Evolutionary conservation across 495 filamentous ascomycete genomes (phyloP).

Genomic region (Talaromyces nanjingensis): DNA sequence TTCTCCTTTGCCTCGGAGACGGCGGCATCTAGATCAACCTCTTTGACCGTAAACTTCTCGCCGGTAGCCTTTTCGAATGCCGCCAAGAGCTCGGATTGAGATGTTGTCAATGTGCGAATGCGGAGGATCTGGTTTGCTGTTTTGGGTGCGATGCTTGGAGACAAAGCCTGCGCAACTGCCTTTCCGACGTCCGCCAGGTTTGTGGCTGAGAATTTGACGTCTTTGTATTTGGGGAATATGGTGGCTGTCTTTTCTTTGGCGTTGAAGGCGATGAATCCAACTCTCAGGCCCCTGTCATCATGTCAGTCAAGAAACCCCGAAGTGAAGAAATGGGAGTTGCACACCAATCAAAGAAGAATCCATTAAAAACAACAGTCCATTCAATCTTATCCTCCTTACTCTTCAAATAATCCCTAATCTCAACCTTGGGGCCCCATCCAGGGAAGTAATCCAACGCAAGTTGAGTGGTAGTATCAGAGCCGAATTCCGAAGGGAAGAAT

Average conservation of each 20-base stretch:
- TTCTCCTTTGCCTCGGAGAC: conserved; percentile 21
- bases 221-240: conserved; percentile 5
- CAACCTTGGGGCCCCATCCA: conserved; percentile 31
- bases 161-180: conserved; percentile 4
- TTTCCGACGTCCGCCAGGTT: not conserved
- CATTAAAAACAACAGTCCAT: conserved; percentile 40
- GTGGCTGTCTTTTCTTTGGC: conserved; percentile 1
- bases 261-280: conserved; percentile 3
- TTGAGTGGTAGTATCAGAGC: conserved; percentile 23
- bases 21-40: conserved; percentile 23
- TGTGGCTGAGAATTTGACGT: conserved; percentile 6
- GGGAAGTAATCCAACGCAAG: conserved; percentile 19
- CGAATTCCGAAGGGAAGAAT: conserved; percentile 49
- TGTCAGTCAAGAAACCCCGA: too few relatives aligned
- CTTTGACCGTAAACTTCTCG: conserved; percentile 30
- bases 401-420: conserved; percentile 34
- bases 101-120: conserved; percentile 35
- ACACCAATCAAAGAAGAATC: conserved; percentile 14
- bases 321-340: too few relatives aligned
- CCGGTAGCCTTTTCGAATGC: conserved; percentile 36
- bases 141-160: conserved; percentile 6
- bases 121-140: conserved; percentile 44
- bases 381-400: conserved; percentile 27
- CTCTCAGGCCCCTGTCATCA: conserved; percentile 5
- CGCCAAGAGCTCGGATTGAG: conserved; percentile 39